These are phyloP conservation scores for Myriosclerotinia curreyana DNA, from an alignment of 2,329 filamentous ascomycete genomes.

Conservation along the genomic window DNA sequence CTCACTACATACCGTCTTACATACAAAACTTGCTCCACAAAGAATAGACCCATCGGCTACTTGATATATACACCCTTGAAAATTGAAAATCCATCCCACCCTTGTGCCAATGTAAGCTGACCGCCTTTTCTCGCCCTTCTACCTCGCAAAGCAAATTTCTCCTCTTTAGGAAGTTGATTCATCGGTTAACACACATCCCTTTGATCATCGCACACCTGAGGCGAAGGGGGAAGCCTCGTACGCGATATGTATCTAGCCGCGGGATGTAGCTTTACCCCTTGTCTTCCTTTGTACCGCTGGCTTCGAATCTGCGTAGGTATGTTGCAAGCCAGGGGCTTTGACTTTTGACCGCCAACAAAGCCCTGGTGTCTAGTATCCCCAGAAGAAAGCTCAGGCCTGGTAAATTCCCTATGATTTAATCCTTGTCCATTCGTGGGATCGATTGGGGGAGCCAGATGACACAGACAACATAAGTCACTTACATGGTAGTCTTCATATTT, in stretches of 20 bases:
- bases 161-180: conserved; percentile 19
- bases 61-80: conserved; percentile 21
- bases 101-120: conserved; percentile 17
- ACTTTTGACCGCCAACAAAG: conserved; percentile 38
- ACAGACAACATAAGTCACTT: conserved; percentile 40
- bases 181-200: conserved; percentile 24
- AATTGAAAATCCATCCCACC: conserved; percentile 19
- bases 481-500: conserved; percentile 38
- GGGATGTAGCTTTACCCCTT: conserved; percentile 20
- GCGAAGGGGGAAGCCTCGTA: conserved; percentile 21
- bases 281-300: conserved; percentile 29
- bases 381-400: conserved; percentile 39
- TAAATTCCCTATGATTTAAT: conserved; percentile 27
- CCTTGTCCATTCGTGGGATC: conserved; percentile 33
- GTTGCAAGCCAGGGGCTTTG: conserved; percentile 36
- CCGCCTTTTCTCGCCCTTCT: conserved; percentile 17
- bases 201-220: conserved; percentile 33
- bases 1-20: neutral
- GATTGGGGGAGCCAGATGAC: conserved; percentile 35
- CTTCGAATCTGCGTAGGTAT: conserved; percentile 32
- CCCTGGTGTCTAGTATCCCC: conserved; percentile 31
- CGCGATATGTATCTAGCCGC: conserved; percentile 22
- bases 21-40: conserved; percentile 9
- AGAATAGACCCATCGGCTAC: conserved; percentile 16
- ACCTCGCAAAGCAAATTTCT: conserved; percentile 19